phyloP scores from a whole-genome alignment of 2,329 filamentous ascomycete genomes.

The Hypoxylon sp. region DNA sequence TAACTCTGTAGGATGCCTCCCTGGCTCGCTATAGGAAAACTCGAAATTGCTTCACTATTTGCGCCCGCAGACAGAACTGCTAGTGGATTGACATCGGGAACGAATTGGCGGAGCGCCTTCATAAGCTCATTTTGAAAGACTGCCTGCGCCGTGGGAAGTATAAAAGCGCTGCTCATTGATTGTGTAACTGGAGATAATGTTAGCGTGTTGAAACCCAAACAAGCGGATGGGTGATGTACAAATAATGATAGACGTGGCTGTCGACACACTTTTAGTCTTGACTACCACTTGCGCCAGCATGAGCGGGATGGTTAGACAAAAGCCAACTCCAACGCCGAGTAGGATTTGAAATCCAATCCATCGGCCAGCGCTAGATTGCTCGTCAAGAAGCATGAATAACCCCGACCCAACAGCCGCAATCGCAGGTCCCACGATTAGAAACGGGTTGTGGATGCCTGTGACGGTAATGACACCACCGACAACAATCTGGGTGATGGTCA shows the following conservation, averaged over 20 bases:
- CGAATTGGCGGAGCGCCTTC: background rate
- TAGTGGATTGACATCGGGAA: background rate
- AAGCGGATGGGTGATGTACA: background rate
- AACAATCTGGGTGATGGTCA: constrained; percentile 18
- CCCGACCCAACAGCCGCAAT: constrained; percentile 58
- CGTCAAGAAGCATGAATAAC: constrained; percentile 59
- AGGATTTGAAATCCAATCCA: constrained; percentile 61
- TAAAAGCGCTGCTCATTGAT: background rate
- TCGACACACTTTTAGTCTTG: background rate
- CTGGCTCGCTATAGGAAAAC: background rate
- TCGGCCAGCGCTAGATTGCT: constrained; percentile 50
- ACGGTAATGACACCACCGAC: constrained; percentile 11
- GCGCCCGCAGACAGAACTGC: background rate
- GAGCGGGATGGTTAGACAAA: constrained; percentile 1
- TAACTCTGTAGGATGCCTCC: background rate
- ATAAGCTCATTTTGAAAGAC: background rate
- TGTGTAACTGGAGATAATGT: background rate
- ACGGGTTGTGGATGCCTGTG: constrained; percentile 60
- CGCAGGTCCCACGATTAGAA: constrained; percentile 57
- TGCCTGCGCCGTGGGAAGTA: background rate
- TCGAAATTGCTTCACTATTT: background rate
- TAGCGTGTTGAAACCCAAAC: background rate
- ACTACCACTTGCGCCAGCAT: background rate
- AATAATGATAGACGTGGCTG: background rate
- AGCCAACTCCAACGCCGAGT: background rate